phyloP scores from a whole-genome alignment of 352 stramenopile species.

The Phytopythium cucurbitacearum region DNA sequence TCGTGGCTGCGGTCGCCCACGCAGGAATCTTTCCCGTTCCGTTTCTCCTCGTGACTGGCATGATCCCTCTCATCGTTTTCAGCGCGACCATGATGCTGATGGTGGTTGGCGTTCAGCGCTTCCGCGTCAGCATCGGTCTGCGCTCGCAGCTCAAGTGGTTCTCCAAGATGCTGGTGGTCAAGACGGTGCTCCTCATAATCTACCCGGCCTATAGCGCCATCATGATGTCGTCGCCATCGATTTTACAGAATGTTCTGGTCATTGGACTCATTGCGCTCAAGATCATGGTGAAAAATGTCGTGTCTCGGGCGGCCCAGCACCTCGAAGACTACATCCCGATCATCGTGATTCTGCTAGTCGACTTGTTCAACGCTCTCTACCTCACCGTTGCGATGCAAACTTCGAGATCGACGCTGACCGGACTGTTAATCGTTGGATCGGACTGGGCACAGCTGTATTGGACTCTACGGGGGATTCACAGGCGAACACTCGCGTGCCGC shows the following conservation, averaged over 20 bases:
- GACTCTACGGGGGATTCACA: constrained; percentile 2
- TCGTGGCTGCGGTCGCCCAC: background rate
- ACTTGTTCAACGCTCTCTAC: constrained; percentile 27
- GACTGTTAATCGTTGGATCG: constrained; percentile 2
- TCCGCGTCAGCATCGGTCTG: constrained; percentile 10
- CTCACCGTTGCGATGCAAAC: constrained; percentile 19
- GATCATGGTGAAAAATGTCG: constrained; percentile 21
- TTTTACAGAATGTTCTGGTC: constrained; percentile 11
- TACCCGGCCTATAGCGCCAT: constrained; percentile 24
- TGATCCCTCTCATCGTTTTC: constrained; percentile 4
- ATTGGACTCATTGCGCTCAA: constrained; percentile 21
- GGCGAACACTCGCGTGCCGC: background rate
- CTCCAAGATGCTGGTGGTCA: constrained; percentile 17
- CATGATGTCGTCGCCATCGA: constrained; percentile 9
- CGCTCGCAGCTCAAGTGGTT: constrained; percentile 20
- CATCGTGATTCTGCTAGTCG: constrained; percentile 25
- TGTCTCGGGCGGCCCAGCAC: constrained; percentile 7
- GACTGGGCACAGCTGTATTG: constrained; percentile 1
- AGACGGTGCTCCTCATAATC: constrained; percentile 18
- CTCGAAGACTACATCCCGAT: constrained; percentile 17
- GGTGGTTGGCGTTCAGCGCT: constrained; percentile 6
- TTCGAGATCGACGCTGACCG: constrained; percentile 9
- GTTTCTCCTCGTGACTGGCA: constrained; percentile 15
- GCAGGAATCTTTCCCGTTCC: constrained; percentile 20
- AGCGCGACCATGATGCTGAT: constrained; percentile 2